phyloP scores from a whole-genome alignment of 139 green algal genomes.

The Chlorella sp. region DNA sequence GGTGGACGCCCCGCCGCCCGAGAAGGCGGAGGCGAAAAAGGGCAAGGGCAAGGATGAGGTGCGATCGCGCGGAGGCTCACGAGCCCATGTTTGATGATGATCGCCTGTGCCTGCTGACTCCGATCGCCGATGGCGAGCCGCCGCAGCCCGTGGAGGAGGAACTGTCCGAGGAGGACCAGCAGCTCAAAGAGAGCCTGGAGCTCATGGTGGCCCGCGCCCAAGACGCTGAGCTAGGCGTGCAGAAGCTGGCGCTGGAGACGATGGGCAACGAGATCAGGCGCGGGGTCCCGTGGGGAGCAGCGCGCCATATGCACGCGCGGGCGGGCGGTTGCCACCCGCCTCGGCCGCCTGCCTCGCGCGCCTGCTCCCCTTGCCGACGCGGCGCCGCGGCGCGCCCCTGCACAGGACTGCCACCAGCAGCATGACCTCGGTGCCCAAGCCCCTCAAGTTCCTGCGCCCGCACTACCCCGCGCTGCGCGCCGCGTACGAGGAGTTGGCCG shows the following conservation, averaged over 20 bases:
- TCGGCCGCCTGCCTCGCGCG: too few species aligned
- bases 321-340: too few species aligned
- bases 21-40: background rate
- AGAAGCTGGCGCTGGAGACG: constrained; percentile 70
- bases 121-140: too few species aligned
- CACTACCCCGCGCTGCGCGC: constrained; percentile 85
- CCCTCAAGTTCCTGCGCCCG: constrained; percentile 95
- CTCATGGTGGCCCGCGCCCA: constrained; percentile 82
- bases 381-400: background rate
- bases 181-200: constrained; percentile 92
- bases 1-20: too few species aligned
- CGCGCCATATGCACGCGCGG: too few species aligned
- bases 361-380: background rate
- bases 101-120: background rate
- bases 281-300: too few species aligned
- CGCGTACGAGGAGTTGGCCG: constrained; percentile 58
- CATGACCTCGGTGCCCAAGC: constrained; percentile 99
- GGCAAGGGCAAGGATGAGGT: too few species aligned
- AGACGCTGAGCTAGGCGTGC: constrained; percentile 63
- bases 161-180: constrained; percentile 89
- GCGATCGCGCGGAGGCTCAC: too few species aligned
- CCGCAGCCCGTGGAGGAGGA: constrained; percentile 60
- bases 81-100: too few species aligned
- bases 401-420: constrained; percentile 80
- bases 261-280: constrained; percentile 62